Base-by-base conservation (phyloP, 495 filamentous ascomycete genomes). In the Mycothermus thermophilus region DNA sequence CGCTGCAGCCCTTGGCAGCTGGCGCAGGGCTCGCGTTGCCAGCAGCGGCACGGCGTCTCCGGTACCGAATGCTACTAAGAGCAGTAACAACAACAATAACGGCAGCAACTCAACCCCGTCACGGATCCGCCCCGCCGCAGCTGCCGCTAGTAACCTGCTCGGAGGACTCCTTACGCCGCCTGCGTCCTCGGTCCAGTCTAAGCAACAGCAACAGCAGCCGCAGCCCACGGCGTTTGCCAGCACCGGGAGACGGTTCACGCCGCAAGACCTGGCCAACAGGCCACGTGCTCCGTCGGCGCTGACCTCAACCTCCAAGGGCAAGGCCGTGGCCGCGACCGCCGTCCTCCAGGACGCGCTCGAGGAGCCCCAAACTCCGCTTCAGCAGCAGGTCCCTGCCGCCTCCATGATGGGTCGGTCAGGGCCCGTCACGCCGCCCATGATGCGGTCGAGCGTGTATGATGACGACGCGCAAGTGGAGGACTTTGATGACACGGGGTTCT, bases 141-240 rank as follows among this genome's bases (percentile, higher is more conserved):
- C 59, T 14, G 22, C n/a, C 22, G 22, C 22, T 25, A 55, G 35
- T 34, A 52, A 48, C 34, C 55, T 58, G 27, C 66, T 84, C 16
- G 79, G 82, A 0, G 84, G 86, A 3, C 73, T 93, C 11, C 56
- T 93, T 60, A 93, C 86, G 3, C 83, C 86, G 12, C 85, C 84
- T 9, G 69, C 75, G 20, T 79, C 79, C 6, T 71, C 52, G 8
- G 56, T 47, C 21, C 46, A 27, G 25, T 32, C 48, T 30, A 32
- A 35, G 14, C 8, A 35, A 10, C 25, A 37, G 19, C 35, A 37
- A 16, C 6, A 25, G 22, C 22, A 25, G 22, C 22, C 6, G 27
- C 67, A 68, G 19, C 62, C 72, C 14, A 66, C 66, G 6, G 67
- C 67, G 5, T 67, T 73, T 16, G 55, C 58, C 5, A 64, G 41